These are phyloP conservation scores for Backusella parvicylindrica DNA, from an alignment of 192 early-diverging fungal genomes.

Conservation along the genomic window DNA sequence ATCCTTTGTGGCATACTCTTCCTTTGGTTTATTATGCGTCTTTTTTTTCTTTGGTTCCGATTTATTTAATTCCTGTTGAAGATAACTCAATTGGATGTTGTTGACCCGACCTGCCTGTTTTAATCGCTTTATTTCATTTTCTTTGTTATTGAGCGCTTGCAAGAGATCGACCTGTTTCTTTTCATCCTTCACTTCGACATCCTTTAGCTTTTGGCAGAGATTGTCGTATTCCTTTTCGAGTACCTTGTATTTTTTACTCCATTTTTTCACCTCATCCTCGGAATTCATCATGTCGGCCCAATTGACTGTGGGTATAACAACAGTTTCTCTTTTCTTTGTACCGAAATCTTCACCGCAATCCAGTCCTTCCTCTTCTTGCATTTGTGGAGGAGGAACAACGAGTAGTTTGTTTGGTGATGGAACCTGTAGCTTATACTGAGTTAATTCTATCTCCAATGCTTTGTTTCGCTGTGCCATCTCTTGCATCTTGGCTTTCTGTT, in stretches of 20 bases:
- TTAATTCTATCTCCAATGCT: neutral
- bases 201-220: neutral
- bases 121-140: constrained; percentile 2
- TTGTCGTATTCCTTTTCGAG: neutral
- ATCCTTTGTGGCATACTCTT: constrained; percentile 2
- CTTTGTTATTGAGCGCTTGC: neutral
- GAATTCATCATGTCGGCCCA: constrained; percentile 20
- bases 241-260: neutral
- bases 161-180: neutral
- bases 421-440: neutral
- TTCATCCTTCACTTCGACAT: neutral
- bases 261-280: constrained; percentile 8
- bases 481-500: neutral
- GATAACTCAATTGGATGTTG: constrained; percentile 3
- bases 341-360: constrained; percentile 8
- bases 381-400: too few relatives aligned
- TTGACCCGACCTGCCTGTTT: constrained; percentile 4
- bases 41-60: neutral
- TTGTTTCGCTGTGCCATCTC: neutral
- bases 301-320: neutral
- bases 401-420: neutral
- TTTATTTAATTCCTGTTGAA: constrained; percentile 12
- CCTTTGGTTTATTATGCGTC: neutral
- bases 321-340: neutral
- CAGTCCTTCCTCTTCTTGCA: neutral